A percentile compares a stretch with the other conserved stretches of the same genome.
Evolutionary conservation across 202 grass and related monocot species (phyloP).

Genomic region (Panicum hallii): DNA sequence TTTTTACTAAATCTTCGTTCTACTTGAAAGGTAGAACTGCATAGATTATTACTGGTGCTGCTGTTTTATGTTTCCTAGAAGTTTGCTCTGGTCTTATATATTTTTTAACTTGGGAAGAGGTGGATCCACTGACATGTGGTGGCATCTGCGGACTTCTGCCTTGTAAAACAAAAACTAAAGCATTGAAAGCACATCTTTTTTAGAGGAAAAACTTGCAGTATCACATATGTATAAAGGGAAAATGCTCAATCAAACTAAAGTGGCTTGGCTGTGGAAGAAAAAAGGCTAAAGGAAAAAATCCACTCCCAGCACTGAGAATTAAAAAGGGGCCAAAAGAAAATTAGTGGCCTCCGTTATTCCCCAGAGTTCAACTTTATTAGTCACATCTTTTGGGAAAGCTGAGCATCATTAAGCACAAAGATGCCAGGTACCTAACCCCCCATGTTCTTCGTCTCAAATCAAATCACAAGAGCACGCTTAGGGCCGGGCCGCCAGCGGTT

Average conservation of each 20-base stretch:
- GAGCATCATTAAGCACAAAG: constrained; percentile 50
- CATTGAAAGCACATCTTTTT: constrained; percentile 33
- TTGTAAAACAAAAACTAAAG: constrained; percentile 53
- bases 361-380: constrained; percentile 46
- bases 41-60: neutral
- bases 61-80: constrained; percentile 32
- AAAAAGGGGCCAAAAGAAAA: constrained; percentile 44
- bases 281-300: constrained; percentile 43
- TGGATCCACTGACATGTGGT: neutral
- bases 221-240: constrained; percentile 19
- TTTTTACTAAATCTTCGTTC: constrained; percentile 11
- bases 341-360: constrained; percentile 28
- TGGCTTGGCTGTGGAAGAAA: constrained; percentile 39
- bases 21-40: constrained; percentile 26
- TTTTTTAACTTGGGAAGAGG: constrained; percentile 15
- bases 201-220: constrained; percentile 33
- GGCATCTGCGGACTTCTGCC: neutral
- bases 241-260: constrained; percentile 44
- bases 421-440: constrained; percentile 53
- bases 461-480: constrained; percentile 11
- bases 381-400: constrained; percentile 58
- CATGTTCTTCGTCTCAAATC: constrained; percentile 42
- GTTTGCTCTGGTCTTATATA: constrained; percentile 15
- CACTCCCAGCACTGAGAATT: constrained; percentile 33
- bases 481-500: constrained; percentile 8